Conservation (phyloP, 805 yeast genomes). For the Scheffersomyces stipitis region DNA sequence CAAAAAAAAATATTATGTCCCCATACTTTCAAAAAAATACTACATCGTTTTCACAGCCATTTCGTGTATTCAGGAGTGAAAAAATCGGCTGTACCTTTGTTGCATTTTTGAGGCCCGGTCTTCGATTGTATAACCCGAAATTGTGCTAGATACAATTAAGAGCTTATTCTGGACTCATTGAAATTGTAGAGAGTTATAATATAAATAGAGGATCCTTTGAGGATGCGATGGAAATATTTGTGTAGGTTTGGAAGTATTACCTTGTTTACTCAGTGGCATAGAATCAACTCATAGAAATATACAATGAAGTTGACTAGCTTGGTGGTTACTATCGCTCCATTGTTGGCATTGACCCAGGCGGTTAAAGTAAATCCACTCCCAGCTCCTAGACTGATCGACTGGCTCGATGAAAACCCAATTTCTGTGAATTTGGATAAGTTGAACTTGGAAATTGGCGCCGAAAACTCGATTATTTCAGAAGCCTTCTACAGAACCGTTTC, state of each 20-base stretch:
- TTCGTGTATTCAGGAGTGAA: neutral
- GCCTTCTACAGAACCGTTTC: constrained; percentile 23
- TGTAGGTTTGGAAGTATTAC: too few relatives aligned
- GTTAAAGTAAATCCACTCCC: constrained; percentile 24
- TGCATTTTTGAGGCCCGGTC: neutral
- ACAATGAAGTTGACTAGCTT: neutral
- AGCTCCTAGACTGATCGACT: constrained; percentile 19
- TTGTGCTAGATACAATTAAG: too few relatives aligned
- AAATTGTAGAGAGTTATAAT: too few relatives aligned
- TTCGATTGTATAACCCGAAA: too few relatives aligned
- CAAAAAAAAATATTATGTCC: too few relatives aligned
- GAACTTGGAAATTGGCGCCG: constrained; percentile 3
- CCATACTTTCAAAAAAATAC: neutral
- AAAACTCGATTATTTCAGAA: constrained; percentile 13
- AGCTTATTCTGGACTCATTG: too few relatives aligned
- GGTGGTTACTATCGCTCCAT: neutral
- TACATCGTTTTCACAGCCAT: neutral
- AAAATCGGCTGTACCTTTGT: neutral
- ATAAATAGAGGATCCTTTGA: too few relatives aligned
- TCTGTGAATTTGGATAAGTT: constrained; percentile 3
- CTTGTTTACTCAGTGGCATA: too few relatives aligned
- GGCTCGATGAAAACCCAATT: constrained; percentile 12
- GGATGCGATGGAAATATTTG: too few relatives aligned
- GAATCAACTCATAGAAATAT: too few relatives aligned
- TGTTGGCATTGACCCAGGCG: neutral